Percentiles rank a stretch among this genome's conserved stretches.
These are phyloP conservation scores for Cyclocybe aegerita DNA, from an alignment of 768 basidiomycete species.

Conservation along the genomic window DNA sequence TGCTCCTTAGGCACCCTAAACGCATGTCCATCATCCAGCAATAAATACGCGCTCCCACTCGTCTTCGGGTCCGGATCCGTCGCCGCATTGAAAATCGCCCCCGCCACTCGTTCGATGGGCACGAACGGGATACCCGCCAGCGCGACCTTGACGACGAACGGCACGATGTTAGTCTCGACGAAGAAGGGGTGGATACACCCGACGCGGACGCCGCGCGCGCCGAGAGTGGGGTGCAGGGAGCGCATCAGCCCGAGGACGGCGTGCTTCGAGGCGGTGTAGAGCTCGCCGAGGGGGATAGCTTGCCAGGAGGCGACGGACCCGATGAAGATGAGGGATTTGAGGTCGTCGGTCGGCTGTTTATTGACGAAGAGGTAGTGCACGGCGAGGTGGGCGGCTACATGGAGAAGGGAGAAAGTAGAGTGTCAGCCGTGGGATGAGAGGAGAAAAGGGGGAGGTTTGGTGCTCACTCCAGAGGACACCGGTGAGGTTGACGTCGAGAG, in stretches of 20 bases:
- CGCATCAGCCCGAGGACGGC: constrained; percentile 54
- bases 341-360: constrained; percentile 28
- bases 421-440: background rate
- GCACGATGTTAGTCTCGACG: constrained; percentile 50
- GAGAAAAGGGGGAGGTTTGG: background rate
- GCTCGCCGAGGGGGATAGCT: constrained; percentile 38
- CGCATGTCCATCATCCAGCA: constrained; percentile 51
- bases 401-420: background rate
- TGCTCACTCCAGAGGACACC: constrained; percentile 48
- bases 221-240: constrained; percentile 37
- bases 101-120: constrained; percentile 46
- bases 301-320: constrained; percentile 60
- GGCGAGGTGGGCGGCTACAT: constrained; percentile 46
- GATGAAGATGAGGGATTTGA: constrained; percentile 51
- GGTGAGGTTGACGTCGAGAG: constrained; percentile 48
- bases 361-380: constrained; percentile 47
- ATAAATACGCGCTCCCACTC: constrained; percentile 45
- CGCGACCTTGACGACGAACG: constrained; percentile 34
- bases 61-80: constrained; percentile 42
- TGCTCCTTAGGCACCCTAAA: constrained; percentile 45
- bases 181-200: constrained; percentile 54
- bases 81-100: constrained; percentile 51
- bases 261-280: constrained; percentile 56
- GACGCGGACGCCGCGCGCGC: constrained; percentile 38
- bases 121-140: constrained; percentile 50